phyloP scores from a whole-genome alignment of 164 flowering plant species.

The Berberis thunbergii region DNA sequence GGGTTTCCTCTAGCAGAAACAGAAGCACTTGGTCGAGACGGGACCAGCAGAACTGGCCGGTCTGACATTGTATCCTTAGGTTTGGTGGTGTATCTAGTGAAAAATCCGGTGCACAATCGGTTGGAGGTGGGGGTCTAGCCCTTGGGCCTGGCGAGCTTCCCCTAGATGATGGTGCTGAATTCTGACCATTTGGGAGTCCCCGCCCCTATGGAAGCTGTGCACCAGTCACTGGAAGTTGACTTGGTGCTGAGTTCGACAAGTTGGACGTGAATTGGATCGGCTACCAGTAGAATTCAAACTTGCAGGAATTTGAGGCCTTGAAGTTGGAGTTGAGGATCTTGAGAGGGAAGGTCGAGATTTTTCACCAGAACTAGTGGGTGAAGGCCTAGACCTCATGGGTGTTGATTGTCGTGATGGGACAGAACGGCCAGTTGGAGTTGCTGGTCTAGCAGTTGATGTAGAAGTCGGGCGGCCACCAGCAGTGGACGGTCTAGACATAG shows the following conservation, averaged over 20 bases:
- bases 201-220: constrained; percentile 55
- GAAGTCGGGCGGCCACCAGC: constrained; percentile 49
- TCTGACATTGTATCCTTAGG: constrained; percentile 76
- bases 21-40: constrained; percentile 62
- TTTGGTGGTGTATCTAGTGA: constrained; percentile 90
- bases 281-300: constrained; percentile 35
- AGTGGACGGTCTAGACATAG: constrained; percentile 74
- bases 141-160: constrained; percentile 79
- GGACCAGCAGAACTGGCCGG: constrained; percentile 84
- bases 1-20: constrained; percentile 32
- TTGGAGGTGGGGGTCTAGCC: constrained; percentile 43
- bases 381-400: constrained; percentile 62
- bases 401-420: constrained; percentile 54
- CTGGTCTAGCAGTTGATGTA: constrained; percentile 42
- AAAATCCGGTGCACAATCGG: constrained; percentile 71
- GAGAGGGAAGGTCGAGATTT: constrained; percentile 45
- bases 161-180: constrained; percentile 43
- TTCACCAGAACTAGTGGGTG: constrained; percentile 31
- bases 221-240: constrained; percentile 31
- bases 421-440: constrained; percentile 52
- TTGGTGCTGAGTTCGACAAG: constrained; percentile 51
- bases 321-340: constrained; percentile 82
- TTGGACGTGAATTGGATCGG: constrained; percentile 63
- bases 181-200: constrained; percentile 43
- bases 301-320: constrained; percentile 55